Evolutionary conservation across 129 eudicot species (phyloP).

Genomic region (Erigeron canadensis): DNA sequence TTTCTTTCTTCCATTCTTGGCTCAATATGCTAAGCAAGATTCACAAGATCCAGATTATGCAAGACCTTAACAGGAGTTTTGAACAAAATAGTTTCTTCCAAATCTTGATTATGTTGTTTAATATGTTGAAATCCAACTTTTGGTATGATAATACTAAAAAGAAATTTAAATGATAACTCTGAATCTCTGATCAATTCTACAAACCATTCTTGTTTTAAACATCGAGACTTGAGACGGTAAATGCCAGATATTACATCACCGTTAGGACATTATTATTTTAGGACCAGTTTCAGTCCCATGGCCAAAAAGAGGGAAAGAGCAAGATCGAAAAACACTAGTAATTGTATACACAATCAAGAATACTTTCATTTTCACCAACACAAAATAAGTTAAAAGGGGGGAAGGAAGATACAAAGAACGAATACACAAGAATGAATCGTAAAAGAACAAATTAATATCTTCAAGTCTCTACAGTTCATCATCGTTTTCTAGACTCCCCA

Average conservation of each 20-base stretch:
- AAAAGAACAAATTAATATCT: constrained; percentile 44
- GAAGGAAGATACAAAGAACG: constrained; percentile 29
- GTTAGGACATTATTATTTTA: too few species aligned
- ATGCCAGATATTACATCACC: too few species aligned
- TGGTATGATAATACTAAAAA: too few species aligned
- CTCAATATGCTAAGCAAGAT: too few species aligned
- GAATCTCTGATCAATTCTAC: background rate
- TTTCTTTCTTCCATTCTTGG: too few species aligned
- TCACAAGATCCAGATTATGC: too few species aligned
- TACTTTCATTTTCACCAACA: constrained; percentile 36
- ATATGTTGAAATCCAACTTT: too few species aligned
- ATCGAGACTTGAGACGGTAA: background rate
- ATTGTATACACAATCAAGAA: constrained; percentile 32
- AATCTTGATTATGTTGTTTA: too few species aligned
- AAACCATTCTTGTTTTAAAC: background rate
- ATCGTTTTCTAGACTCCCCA: constrained; percentile 37
- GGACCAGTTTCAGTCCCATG: too few species aligned
- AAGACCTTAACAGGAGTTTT: too few species aligned
- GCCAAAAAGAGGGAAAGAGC: background rate
- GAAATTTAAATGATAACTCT: too few species aligned
- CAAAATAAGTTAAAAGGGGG: constrained; percentile 12
- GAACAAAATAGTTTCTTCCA: too few species aligned
- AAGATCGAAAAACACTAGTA: background rate
- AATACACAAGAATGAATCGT: constrained; percentile 40
- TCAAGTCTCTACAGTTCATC: constrained; percentile 59